Evolutionary conservation across 1,139 yeast genomes (phyloP).

Genomic region (Taiozyma onychis): DNA sequence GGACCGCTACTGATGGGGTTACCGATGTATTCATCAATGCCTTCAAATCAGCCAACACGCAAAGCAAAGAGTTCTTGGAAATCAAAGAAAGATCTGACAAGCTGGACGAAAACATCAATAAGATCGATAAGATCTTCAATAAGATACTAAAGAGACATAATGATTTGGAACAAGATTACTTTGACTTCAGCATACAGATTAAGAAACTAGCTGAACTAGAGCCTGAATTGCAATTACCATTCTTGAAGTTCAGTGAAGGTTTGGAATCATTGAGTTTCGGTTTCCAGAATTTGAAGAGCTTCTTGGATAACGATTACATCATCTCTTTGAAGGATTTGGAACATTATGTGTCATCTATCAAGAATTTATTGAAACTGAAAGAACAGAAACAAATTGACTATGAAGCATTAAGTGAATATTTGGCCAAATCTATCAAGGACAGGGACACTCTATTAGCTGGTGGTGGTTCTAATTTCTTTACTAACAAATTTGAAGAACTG

Average conservation of each 20-base stretch:
- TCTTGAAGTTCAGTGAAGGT: constrained; percentile 48
- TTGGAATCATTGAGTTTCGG: constrained; percentile 43
- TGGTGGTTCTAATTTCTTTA: constrained; percentile 42
- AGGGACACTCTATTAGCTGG: constrained; percentile 57
- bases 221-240: constrained; percentile 41
- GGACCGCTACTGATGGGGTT: constrained; percentile 29
- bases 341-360: constrained; percentile 74
- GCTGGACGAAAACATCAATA: constrained; percentile 73
- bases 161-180: constrained; percentile 68
- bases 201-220: constrained; percentile 56
- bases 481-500: constrained; percentile 51
- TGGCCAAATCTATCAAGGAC: constrained; percentile 65
- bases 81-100: constrained; percentile 79
- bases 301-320: constrained; percentile 74
- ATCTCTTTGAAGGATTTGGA: constrained; percentile 84
- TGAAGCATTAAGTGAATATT: constrained; percentile 78
- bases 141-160: constrained; percentile 69
- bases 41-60: constrained; percentile 72
- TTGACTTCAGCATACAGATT: constrained; percentile 65
- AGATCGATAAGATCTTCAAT: constrained; percentile 72
- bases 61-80: constrained; percentile 75
- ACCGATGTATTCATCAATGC: constrained; percentile 92
- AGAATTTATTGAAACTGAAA: constrained; percentile 70
- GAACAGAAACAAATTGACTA: constrained; percentile 90
- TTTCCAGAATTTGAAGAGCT: constrained; percentile 45